phyloP scores from a whole-genome alignment of 139 green algal genomes.

The Trebouxia sp. region DNA sequence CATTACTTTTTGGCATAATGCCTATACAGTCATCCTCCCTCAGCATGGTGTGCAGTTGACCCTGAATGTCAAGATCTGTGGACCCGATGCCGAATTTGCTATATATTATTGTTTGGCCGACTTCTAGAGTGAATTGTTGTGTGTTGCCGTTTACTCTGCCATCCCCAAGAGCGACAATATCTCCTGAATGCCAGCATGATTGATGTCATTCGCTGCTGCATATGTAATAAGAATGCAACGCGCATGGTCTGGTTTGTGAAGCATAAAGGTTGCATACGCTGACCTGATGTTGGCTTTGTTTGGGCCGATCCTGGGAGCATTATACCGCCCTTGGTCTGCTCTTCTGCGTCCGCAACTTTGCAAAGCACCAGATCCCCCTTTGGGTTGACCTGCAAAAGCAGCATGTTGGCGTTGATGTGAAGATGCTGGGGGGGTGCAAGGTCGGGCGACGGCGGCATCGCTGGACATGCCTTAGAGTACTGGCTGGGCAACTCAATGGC shows the following conservation, averaged over 20 bases:
- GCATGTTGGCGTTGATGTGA: not conserved
- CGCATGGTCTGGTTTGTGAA: too few species aligned
- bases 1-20: conserved; percentile 71
- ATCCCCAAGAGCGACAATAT: conserved; percentile 74
- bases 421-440: not conserved
- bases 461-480: not conserved
- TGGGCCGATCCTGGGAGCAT: conserved; percentile 82
- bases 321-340: conserved; percentile 83
- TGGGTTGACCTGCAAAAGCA: conserved; percentile 68
- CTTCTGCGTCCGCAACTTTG: conserved; percentile 82
- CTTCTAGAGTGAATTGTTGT: conserved; percentile 55
- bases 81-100: conserved; percentile 95
- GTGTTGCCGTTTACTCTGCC: conserved; percentile 56
- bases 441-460: not conserved
- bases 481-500: conserved; percentile 23
- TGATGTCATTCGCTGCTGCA: not conserved
- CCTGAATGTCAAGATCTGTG: conserved; percentile 80
- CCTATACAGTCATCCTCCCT: conserved; percentile 91
- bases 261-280: not conserved
- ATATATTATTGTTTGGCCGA: conserved; percentile 85
- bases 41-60: conserved; percentile 82
- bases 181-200: conserved; percentile 47
- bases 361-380: conserved; percentile 89
- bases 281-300: conserved; percentile 72
- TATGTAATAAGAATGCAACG: not conserved